These are phyloP conservation scores for Gynostemma pentaphyllum DNA, from an alignment of 306 rosid species.

Conservation along the genomic window DNA sequence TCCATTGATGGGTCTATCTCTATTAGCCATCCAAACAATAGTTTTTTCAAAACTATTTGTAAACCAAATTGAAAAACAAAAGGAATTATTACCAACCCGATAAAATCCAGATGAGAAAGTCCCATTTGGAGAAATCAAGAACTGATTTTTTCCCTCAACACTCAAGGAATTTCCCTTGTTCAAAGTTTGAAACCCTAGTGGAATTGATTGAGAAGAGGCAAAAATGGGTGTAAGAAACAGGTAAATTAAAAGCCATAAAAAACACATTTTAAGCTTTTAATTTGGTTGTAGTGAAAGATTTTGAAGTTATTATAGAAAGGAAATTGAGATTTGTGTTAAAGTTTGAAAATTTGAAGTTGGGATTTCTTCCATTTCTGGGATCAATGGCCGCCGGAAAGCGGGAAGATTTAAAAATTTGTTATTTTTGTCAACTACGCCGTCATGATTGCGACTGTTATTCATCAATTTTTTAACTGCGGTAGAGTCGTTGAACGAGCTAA, in stretches of 20 bases:
- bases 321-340: background rate
- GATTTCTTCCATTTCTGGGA: background rate
- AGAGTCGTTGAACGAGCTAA: too few relatives aligned
- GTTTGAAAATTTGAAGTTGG: background rate
- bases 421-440: too few relatives aligned
- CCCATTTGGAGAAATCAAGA: slow-evolving; percentile 1
- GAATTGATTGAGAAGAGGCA: too few relatives aligned
- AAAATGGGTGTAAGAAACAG: too few relatives aligned
- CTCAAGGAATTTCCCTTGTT: background rate
- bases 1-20: slow-evolving; percentile 5
- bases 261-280: too few relatives aligned
- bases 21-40: too few relatives aligned
- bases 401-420: background rate
- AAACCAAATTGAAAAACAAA: slow-evolving; percentile 16
- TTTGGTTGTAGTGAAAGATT: too few relatives aligned
- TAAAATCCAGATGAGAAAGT: slow-evolving; percentile 13
- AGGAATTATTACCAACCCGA: slow-evolving; percentile 11
- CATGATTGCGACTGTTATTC: background rate
- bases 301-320: background rate
- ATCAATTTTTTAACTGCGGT: background rate
- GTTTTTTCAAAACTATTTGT: background rate
- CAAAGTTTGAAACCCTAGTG: background rate
- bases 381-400: background rate
- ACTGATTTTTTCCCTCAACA: background rate
- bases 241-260: too few relatives aligned